These are phyloP conservation scores for Oxytropis ochrocephala DNA, from an alignment of 306 rosid species.

Conservation along the genomic window DNA sequence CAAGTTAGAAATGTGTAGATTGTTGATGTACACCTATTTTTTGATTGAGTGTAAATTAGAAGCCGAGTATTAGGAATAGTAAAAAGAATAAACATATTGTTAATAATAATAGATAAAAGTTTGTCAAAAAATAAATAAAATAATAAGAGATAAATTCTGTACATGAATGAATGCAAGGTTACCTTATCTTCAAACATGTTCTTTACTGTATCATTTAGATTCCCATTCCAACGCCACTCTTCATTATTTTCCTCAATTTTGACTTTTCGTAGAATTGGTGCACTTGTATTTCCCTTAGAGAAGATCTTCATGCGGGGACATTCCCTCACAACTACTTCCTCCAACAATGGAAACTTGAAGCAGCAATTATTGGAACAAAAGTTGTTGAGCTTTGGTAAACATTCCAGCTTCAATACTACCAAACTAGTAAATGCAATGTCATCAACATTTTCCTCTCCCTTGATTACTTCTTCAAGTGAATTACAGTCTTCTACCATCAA, in stretches of 20 bases:
- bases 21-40: too few species aligned
- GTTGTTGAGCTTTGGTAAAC: not conserved
- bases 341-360: not conserved
- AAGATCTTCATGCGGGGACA: not conserved
- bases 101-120: too few species aligned
- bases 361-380: not conserved
- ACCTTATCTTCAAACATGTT: not conserved
- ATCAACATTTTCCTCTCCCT: not conserved
- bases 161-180: not conserved
- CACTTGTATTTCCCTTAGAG: not conserved
- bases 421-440: not conserved
- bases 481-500: not conserved
- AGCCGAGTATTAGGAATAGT: too few species aligned
- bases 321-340: not conserved
- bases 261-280: not conserved
- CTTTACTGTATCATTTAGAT: not conserved
- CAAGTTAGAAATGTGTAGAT: too few species aligned
- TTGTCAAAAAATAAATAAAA: not conserved
- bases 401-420: not conserved
- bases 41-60: too few species aligned
- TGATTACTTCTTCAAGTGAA: not conserved
- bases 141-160: not conserved
- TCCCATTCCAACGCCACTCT: not conserved
- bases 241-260: not conserved
- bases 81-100: too few species aligned